These are phyloP conservation scores for Geranium brycei DNA, from an alignment of 345 rosid genomes.

Conservation along the genomic window DNA sequence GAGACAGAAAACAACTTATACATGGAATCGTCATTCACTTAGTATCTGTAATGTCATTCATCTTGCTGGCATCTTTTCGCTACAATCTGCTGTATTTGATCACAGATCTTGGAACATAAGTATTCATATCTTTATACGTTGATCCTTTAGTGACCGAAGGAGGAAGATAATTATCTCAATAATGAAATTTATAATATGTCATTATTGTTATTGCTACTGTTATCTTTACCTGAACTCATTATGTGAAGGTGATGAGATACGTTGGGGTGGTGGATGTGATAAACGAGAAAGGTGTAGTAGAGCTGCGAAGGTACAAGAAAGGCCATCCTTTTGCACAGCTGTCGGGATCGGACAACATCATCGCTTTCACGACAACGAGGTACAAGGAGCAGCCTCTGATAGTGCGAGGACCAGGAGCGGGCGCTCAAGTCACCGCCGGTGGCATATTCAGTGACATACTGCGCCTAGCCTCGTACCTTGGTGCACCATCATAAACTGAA, in stretches of 20 bases:
- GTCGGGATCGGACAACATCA: conserved; percentile 87
- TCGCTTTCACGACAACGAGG: conserved; percentile 85
- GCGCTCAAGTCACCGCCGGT: conserved; percentile 96
- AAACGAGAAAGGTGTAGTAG: conserved; percentile 52
- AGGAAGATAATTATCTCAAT: too few species aligned
- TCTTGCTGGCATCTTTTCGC: too few species aligned
- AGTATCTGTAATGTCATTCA: too few species aligned
- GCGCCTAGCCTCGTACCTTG: conserved; percentile 83
- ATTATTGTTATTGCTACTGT: too few species aligned
- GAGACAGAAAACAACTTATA: too few species aligned
- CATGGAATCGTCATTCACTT: too few species aligned
- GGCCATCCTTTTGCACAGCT: conserved; percentile 88
- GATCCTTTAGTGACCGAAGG: too few species aligned
- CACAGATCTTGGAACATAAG: too few species aligned
- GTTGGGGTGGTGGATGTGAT: conserved; percentile 82
- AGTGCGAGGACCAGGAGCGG: conserved; percentile 96
- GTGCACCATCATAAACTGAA: conserved; percentile 67
- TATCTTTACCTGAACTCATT: too few species aligned
- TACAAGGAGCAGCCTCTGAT: conserved; percentile 87
- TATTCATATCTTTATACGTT: too few species aligned
- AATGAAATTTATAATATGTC: too few species aligned
- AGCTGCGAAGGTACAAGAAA: conserved; percentile 62
- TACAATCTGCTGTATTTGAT: too few species aligned
- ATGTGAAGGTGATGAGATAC: conserved; percentile 62
- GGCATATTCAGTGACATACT: conserved; percentile 86